Evolutionary conservation across 2,329 filamentous ascomycete species (phyloP), one percentile per base, ranked within the genome.

Genomic region (Verticillium nubilum): DNA sequence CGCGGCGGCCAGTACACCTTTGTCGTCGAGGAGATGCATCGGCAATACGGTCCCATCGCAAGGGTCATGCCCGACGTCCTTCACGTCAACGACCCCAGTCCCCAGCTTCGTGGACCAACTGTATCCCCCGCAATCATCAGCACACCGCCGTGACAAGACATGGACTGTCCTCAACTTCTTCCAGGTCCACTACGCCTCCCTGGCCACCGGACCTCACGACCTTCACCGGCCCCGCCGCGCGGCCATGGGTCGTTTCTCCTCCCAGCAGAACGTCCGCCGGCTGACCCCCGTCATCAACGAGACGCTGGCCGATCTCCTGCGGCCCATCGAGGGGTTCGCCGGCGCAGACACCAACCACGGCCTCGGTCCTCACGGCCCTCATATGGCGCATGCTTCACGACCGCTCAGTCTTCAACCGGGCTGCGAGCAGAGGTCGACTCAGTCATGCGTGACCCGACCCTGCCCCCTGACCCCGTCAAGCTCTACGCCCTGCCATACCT

Each of bases 261-360:
- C 73, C 47, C 56, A 61, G 53, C 66, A 74, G 68, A 72, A 69
- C 65, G 68, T 67, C 59, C 67, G 71, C 57, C 74, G 73, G 61
- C 66, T 78, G 59, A 70, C 74, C 62, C 68, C 71, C 23, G 67
- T 74, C 35, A 68, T 75, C 31, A 72, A 74, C 60, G 73, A 74
- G 61, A 67, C 71, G 57, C 71, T 72, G 23, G 67, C 70, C 56
- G 67, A 70, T 52, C 68, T 74, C 35, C 10, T 56, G 31, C 29
- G 54, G 31, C 54, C 29, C 12, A n/a, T 56, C 19, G 31, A 56
- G 19, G 54, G 29, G 6, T 35, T 37, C 12, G 54, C 54, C 0
- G 84, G 83, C 1, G 74, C 84, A 13, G 85, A 87, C 60, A 78
- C 76, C 3, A 77, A 78, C 76, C 3, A 77, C 76, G 27, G 73